phyloP scores from a whole-genome alignment of 2,329 filamentous ascomycete genomes.

The Diaporthe sp. region DNA sequence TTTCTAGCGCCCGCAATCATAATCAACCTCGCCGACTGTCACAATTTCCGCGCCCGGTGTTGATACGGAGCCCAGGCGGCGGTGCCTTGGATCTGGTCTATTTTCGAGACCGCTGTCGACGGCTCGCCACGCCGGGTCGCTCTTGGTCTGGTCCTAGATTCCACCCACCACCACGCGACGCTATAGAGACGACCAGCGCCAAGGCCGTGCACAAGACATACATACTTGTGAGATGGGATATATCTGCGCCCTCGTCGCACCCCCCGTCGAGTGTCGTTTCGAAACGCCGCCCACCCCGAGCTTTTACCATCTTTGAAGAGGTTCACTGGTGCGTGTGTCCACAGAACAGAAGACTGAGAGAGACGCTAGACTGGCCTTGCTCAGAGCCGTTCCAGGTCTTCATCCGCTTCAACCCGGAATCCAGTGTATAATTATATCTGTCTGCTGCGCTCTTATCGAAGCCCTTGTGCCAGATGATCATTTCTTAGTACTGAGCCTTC shows the following conservation, averaged over 20 bases:
- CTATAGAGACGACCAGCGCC: too few species aligned
- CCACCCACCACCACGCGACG: too few species aligned
- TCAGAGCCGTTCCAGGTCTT: background rate
- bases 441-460: background rate
- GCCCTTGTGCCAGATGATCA: background rate
- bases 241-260: background rate
- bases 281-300: background rate
- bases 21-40: background rate
- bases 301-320: too few species aligned
- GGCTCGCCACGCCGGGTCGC: background rate
- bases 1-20: background rate
- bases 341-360: background rate
- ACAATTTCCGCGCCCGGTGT: background rate
- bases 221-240: background rate
- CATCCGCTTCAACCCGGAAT: background rate
- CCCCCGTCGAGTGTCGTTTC: background rate
- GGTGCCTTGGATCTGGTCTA: background rate
- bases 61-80: background rate
- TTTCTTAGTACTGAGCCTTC: background rate
- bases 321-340: background rate
- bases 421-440: too few species aligned
- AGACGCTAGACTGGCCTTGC: background rate
- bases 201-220: background rate
- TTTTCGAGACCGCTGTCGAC: background rate
- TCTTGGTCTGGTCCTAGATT: background rate